A percentile compares a stretch with the other conserved stretches of the same genome.
phyloP scores from a whole-genome alignment of 2,329 filamentous ascomycete genomes.

The Passalora sequoiae region DNA sequence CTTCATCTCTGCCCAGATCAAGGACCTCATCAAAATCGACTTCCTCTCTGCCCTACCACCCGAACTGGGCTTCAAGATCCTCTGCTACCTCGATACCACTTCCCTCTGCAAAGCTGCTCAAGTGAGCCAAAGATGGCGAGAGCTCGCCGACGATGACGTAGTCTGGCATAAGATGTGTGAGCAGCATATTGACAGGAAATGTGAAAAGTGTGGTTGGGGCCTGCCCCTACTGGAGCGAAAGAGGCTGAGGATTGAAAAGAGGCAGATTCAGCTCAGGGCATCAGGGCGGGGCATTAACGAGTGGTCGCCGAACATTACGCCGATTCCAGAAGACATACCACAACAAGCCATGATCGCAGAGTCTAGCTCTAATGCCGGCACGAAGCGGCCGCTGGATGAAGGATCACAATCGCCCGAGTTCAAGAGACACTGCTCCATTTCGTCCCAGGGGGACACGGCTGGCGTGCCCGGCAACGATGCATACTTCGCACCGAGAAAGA shows the following conservation, averaged over 20 bases:
- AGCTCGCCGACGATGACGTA: constrained; percentile 90
- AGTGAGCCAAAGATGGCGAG: constrained; percentile 82
- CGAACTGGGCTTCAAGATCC: constrained; percentile 88
- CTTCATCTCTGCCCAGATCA: constrained; percentile 81
- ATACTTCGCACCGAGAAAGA: constrained; percentile 48
- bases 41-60: constrained; percentile 83
- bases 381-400: constrained; percentile 22
- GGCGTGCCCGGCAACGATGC: constrained; percentile 32
- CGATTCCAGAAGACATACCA: constrained; percentile 37
- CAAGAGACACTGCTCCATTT: constrained; percentile 26
- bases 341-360: constrained; percentile 1
- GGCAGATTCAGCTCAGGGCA: constrained; percentile 69
- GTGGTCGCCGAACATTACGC: constrained; percentile 49
- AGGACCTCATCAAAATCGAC: constrained; percentile 95
- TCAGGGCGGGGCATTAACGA: constrained; percentile 54
- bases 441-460: constrained; percentile 12
- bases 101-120: constrained; percentile 94
- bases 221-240: constrained; percentile 85
- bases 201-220: constrained; percentile 93
- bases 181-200: constrained; percentile 91
- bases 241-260: constrained; percentile 77
- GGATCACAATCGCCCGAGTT: constrained; percentile 21
- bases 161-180: constrained; percentile 99
- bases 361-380: not conserved
- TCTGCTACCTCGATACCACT: constrained; percentile 86